A percentile compares a stretch with the other conserved stretches of the same genome.
These are phyloP conservation scores for Tricholoma bakamatsutake DNA, from an alignment of 768 basidiomycete genomes.

Conservation along the genomic window DNA sequence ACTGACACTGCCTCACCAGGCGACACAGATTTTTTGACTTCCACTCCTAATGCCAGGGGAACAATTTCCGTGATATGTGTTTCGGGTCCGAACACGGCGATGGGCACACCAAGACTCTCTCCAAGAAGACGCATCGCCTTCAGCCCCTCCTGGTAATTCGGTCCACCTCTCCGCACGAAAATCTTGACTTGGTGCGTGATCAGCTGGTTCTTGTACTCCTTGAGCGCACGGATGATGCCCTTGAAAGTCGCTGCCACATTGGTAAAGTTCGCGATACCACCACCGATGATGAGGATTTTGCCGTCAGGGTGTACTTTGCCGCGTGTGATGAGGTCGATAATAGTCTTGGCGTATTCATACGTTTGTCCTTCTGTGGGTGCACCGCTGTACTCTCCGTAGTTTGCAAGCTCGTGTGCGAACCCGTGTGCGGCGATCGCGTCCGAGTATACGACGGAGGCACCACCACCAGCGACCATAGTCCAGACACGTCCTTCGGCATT, in stretches of 20 bases:
- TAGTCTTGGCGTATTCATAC: constrained; percentile 99
- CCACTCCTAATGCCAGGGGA: constrained; percentile 92
- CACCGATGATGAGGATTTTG: constrained; percentile 99
- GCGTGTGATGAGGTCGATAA: constrained; percentile 93
- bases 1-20: constrained; percentile 24
- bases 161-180: constrained; percentile 96
- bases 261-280: constrained; percentile 99
- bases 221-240: constrained; percentile 96
- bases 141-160: constrained; percentile 97
- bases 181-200: constrained; percentile 86
- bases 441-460: constrained; percentile 63
- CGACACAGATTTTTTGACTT: constrained; percentile 37
- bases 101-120: constrained; percentile 95
- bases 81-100: constrained; percentile 95
- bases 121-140: constrained; percentile 98
- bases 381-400: constrained; percentile 99
- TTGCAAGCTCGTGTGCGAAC: constrained; percentile 95
- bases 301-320: constrained; percentile 78
- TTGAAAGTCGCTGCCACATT: constrained; percentile 99
- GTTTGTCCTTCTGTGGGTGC: constrained; percentile 98
- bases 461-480: constrained; percentile 99
- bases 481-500: constrained; percentile 94
- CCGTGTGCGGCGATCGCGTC: constrained; percentile 89
- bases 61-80: constrained; percentile 99
- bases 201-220: constrained; percentile 85